These are phyloP conservation scores for Psilocybe cubensis DNA, from an alignment of 768 basidiomycete species.

Conservation along the genomic window DNA sequence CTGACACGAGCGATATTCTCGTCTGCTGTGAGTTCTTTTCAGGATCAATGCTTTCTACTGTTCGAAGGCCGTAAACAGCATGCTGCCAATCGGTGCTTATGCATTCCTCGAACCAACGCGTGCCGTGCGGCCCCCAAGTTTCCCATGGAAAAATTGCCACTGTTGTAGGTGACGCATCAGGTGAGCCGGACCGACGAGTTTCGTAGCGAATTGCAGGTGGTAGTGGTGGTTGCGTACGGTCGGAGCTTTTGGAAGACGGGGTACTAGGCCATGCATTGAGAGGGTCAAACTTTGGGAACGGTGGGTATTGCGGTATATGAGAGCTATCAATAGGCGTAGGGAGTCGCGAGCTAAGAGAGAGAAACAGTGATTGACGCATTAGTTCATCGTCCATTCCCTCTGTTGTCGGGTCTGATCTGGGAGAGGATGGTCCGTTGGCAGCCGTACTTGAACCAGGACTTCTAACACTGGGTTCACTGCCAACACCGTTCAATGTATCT, in stretches of 20 bases:
- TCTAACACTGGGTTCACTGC: not conserved
- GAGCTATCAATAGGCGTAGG: not conserved
- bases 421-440: not conserved
- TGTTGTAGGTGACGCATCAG: not conserved
- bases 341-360: not conserved
- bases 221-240: not conserved
- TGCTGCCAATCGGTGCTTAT: constrained; percentile 60
- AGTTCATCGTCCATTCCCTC: not conserved
- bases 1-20: not conserved
- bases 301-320: constrained; percentile 22
- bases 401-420: not conserved
- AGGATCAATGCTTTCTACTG: constrained; percentile 45
- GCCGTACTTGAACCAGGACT: not conserved
- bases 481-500: not conserved
- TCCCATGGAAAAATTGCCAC: constrained; percentile 42
- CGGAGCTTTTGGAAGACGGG: not conserved
- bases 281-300: constrained; percentile 29
- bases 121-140: constrained; percentile 53
- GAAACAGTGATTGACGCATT: not conserved
- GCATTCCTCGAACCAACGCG: constrained; percentile 57
- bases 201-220: not conserved
- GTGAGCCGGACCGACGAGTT: not conserved
- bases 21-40: not conserved
- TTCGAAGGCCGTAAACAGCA: constrained; percentile 53
- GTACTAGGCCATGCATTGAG: not conserved